phyloP scores from a whole-genome alignment of 2,329 filamentous ascomycete genomes.

The Penicillium vulpinum region DNA sequence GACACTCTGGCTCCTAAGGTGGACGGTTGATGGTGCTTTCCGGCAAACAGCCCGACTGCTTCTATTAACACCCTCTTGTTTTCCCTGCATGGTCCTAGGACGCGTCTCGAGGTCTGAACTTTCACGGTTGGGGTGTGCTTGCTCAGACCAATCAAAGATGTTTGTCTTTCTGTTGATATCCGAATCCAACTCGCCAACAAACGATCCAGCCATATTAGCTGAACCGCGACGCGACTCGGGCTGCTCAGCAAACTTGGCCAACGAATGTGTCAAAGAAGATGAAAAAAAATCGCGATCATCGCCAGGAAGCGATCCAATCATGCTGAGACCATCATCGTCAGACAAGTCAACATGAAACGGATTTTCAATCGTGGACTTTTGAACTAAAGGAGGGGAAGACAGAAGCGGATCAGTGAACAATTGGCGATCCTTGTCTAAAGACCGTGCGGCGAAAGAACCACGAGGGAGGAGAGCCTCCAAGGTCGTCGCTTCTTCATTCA shows the following conservation, averaged over 20 bases:
- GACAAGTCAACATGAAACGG: constrained; percentile 25
- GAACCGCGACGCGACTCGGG: background rate
- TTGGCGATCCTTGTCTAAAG: constrained; percentile 22
- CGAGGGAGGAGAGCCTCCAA: constrained; percentile 52
- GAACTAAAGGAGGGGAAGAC: constrained; percentile 12
- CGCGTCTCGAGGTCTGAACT: constrained; percentile 54
- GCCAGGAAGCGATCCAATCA: constrained; percentile 30
- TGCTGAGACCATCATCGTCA: constrained; percentile 30
- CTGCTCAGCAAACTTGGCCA: constrained; percentile 9
- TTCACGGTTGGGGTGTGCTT: constrained; percentile 55
- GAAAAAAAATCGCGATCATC: constrained; percentile 18
- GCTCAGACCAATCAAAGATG: constrained; percentile 67
- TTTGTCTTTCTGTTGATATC: constrained; percentile 50
- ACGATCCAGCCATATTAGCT: background rate
- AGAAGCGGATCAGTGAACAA: constrained; percentile 20
- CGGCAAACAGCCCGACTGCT: constrained; percentile 60
- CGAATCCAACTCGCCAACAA: constrained; percentile 30
- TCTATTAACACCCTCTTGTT: constrained; percentile 55
- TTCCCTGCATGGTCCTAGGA: constrained; percentile 64
- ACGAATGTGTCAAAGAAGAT: constrained; percentile 6
- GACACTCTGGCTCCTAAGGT: constrained; percentile 67
- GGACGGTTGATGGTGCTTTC: constrained; percentile 59
- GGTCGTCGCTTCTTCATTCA: constrained; percentile 45
- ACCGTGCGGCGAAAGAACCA: constrained; percentile 42
- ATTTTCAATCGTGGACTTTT: constrained; percentile 18